These are phyloP conservation scores for Arthrinium puccinioides DNA, from an alignment of 2,329 filamentous ascomycete species.

Conservation along the genomic window DNA sequence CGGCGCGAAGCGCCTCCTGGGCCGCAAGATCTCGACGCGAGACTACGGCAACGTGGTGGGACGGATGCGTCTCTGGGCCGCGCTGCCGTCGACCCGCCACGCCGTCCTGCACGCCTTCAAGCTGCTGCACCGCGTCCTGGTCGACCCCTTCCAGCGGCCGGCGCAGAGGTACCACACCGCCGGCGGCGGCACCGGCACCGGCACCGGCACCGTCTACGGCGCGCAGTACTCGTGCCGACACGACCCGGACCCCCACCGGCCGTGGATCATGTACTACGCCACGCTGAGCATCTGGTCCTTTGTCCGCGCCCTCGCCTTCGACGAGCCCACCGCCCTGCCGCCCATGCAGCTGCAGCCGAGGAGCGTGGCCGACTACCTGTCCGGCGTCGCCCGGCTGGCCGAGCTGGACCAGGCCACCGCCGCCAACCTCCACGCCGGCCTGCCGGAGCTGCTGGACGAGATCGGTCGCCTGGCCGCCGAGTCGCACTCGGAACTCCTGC, in stretches of 20 bases:
- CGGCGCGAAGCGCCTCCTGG: slow-evolving; percentile 68
- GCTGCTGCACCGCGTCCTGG: slow-evolving; percentile 69
- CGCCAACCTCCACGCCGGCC: slow-evolving; percentile 53
- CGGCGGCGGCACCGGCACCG: slow-evolving; percentile 4
- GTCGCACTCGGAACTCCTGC: slow-evolving; percentile 58
- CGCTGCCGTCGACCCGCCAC: slow-evolving; percentile 65
- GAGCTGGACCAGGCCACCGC: slow-evolving; percentile 63
- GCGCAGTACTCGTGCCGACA: slow-evolving; percentile 65
- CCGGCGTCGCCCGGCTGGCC: slow-evolving; percentile 61
- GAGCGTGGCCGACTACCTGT: slow-evolving; percentile 36
- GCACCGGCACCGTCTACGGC: slow-evolving; percentile 20
- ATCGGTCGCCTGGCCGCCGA: slow-evolving; percentile 34
- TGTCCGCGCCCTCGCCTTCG: slow-evolving; percentile 67
- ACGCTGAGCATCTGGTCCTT: slow-evolving; percentile 83
- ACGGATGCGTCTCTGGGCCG: slow-evolving; percentile 76
- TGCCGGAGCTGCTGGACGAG: slow-evolving; percentile 38
- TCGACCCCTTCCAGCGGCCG: slow-evolving; percentile 37
- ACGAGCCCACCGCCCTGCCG: slow-evolving; percentile 27
- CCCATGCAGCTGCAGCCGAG: slow-evolving; percentile 16
- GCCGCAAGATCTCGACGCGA: slow-evolving; percentile 67
- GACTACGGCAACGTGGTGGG: slow-evolving; percentile 68
- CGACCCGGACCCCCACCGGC: slow-evolving; percentile 75
- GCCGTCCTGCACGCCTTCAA: slow-evolving; percentile 79
- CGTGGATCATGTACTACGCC: slow-evolving; percentile 88
- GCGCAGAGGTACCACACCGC: slow-evolving; percentile 13